Percentiles rank a stretch among this genome's conserved stretches.
phyloP scores from a whole-genome alignment of 2,329 filamentous ascomycete genomes.

The Ophiostoma perfectum region DNA sequence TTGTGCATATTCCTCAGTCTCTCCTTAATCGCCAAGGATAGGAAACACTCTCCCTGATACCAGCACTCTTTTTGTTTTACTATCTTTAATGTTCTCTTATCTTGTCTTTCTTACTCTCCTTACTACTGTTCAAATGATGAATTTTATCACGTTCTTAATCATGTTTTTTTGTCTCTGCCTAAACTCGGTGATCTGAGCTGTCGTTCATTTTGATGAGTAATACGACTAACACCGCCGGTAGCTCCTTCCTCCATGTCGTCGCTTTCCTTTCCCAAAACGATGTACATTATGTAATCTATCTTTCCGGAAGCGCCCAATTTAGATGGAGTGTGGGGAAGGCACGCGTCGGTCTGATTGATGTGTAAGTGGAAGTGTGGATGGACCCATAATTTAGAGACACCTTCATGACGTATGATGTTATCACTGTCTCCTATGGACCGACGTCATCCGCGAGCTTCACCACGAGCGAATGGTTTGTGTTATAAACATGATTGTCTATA shows the following conservation, averaged over 20 bases:
- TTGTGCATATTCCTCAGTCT: neutral
- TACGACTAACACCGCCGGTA: neutral
- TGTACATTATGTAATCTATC: neutral
- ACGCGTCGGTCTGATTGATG: neutral
- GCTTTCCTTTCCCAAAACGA: neutral
- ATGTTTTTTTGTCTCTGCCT: too few species aligned
- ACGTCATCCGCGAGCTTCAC: slow-evolving; percentile 7
- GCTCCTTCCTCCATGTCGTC: neutral
- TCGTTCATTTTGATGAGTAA: neutral
- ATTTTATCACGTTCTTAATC: neutral
- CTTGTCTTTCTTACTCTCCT: neutral
- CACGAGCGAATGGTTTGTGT: neutral
- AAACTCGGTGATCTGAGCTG: neutral
- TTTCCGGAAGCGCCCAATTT: neutral
- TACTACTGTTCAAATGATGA: neutral
- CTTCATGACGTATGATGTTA: slow-evolving; percentile 1
- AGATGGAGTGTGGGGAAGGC: neutral
- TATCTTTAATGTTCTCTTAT: neutral
- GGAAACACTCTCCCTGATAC: neutral
- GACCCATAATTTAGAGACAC: neutral
- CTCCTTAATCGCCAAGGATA: neutral
- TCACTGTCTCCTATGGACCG: neutral
- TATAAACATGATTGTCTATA: neutral
- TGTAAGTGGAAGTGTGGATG: neutral
- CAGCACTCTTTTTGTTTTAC: neutral